Conservation (phyloP, 2,329 filamentous ascomycete species). For the Epichloe sp. region DNA sequence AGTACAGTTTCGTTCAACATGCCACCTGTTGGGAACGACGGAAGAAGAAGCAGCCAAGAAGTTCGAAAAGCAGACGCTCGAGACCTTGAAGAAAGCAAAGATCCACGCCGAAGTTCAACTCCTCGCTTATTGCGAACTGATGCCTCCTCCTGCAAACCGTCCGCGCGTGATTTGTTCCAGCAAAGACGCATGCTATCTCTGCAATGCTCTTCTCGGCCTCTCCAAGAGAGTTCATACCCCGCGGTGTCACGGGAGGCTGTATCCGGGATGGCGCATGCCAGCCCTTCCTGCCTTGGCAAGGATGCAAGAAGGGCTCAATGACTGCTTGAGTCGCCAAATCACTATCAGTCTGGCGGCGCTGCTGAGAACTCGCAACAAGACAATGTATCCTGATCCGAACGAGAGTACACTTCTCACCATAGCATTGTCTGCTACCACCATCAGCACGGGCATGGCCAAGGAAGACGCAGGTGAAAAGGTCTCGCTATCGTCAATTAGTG, state of each 20-base stretch:
- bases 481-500: neutral
- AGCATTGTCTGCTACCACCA: neutral
- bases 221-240: constrained; percentile 28
- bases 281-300: neutral
- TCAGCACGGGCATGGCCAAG: too few species aligned
- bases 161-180: constrained; percentile 33
- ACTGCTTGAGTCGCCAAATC: neutral
- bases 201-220: constrained; percentile 30
- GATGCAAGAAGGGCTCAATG: neutral
- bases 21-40: neutral
- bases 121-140: neutral
- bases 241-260: constrained; percentile 29
- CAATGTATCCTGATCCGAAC: neutral
- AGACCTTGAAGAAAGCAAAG: neutral
- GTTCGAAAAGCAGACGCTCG: neutral
- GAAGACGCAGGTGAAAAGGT: neutral
- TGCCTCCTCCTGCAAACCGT: neutral
- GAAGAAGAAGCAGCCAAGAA: neutral
- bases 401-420: constrained; percentile 2
- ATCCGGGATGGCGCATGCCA: constrained; percentile 12
- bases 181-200: constrained; percentile 39
- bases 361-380: neutral
- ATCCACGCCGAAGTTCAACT: constrained; percentile 3
- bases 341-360: neutral
- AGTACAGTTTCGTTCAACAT: neutral